A percentile compares a stretch with the other conserved stretches of the same genome.
phyloP scores from a whole-genome alignment of 2,329 filamentous ascomycete genomes.

The Calycina herbarum region DNA sequence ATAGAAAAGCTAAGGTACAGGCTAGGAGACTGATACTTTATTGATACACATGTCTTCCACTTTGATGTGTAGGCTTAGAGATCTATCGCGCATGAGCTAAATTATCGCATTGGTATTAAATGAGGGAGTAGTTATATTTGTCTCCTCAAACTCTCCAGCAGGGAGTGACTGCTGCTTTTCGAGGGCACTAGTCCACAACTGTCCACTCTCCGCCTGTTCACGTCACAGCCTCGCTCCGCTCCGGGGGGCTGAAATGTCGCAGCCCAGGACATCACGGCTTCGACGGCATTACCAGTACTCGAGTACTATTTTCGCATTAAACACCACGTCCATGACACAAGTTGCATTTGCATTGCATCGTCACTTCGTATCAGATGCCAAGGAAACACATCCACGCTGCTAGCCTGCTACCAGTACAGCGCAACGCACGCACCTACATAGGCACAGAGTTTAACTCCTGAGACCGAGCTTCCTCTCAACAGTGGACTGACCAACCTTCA shows the following conservation, averaged over 20 bases:
- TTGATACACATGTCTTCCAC: too few relatives aligned
- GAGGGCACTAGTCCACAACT: background rate
- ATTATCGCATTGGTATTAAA: too few relatives aligned
- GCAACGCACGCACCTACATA: background rate
- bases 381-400: background rate
- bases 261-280: background rate
- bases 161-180: background rate
- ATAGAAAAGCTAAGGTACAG: too few relatives aligned
- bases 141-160: too few relatives aligned
- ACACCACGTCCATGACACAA: constrained; percentile 9
- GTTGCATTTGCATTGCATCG: constrained; percentile 9
- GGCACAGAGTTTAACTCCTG: constrained; percentile 8
- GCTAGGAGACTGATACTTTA: too few relatives aligned
- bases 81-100: too few relatives aligned
- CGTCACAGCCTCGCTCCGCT: background rate
- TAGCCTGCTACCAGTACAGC: too few relatives aligned
- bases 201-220: background rate
- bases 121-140: too few relatives aligned
- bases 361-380: constrained; percentile 15
- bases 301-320: constrained; percentile 7
- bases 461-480: constrained; percentile 12
- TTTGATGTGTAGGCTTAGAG: too few relatives aligned
- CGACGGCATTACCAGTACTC: background rate
- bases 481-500: background rate
- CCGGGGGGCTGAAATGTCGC: background rate